These are phyloP conservation scores for Theileria orientalis DNA, from an alignment of 169 alveolate genomes.

Conservation along the genomic window DNA sequence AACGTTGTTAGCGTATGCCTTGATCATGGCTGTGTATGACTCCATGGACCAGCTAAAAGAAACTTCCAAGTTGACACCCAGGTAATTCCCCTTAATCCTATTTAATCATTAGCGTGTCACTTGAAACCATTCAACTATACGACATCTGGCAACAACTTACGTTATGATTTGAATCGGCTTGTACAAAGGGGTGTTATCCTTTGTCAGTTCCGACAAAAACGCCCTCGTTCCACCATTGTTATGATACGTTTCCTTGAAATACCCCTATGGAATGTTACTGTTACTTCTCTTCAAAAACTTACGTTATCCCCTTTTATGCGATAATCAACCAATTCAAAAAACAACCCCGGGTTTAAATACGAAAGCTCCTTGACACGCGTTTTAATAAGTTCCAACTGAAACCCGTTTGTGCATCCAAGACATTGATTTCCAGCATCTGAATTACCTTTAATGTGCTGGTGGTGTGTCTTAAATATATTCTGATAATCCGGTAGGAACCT, in stretches of 20 bases:
- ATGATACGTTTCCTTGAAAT: constrained; percentile 47
- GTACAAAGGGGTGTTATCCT: constrained; percentile 57
- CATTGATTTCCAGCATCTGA: constrained; percentile 11
- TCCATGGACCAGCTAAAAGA: constrained; percentile 66
- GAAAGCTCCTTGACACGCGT: constrained; percentile 60
- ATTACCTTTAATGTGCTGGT: constrained; percentile 31
- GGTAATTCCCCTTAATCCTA: constrained; percentile 39
- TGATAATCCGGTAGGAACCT: constrained; percentile 59
- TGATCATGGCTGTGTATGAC: constrained; percentile 63
- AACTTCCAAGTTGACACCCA: constrained; percentile 49
- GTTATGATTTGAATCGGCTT: constrained; percentile 50
- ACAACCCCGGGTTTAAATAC: constrained; percentile 57
- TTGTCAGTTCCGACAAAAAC: constrained; percentile 56
- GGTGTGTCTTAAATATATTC: constrained; percentile 47
- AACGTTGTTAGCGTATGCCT: constrained; percentile 78
- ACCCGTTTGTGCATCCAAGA: constrained; percentile 43
- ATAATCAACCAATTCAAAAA: constrained; percentile 41
- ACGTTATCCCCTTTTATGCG: constrained; percentile 36
- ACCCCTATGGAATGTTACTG: background rate
- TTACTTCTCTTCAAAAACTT: background rate
- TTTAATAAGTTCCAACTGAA: constrained; percentile 27
- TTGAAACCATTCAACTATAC: background rate
- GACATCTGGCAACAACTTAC: background rate
- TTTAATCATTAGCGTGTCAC: background rate
- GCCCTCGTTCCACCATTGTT: constrained; percentile 58